These are phyloP conservation scores for Hibiscus tridactylites DNA, from an alignment of 345 rosid genomes.

Conservation along the genomic window DNA sequence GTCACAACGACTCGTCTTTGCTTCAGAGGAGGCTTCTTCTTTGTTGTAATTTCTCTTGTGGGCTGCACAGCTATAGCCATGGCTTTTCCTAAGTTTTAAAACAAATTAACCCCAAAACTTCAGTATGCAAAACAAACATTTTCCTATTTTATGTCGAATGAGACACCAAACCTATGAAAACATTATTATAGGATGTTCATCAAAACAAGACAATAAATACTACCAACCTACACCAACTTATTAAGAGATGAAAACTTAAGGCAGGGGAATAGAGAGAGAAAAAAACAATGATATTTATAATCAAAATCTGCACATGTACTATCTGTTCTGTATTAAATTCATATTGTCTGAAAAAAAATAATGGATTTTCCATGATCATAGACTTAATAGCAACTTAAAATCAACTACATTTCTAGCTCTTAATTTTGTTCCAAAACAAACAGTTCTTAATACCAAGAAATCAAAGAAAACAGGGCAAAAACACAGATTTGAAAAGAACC, in stretches of 20 bases:
- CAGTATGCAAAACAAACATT: not conserved
- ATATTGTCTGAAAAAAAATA: not conserved
- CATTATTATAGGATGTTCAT: not conserved
- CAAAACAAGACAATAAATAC: not conserved
- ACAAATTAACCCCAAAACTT: not conserved
- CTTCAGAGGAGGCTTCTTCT: conserved; percentile 57
- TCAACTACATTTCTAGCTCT: not conserved
- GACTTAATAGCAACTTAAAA: not conserved
- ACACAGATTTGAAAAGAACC: not conserved
- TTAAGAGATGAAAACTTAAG: not conserved
- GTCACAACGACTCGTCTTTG: conserved; percentile 90
- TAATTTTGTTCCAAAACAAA: not conserved
- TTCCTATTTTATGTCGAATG: not conserved
- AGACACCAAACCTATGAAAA: not conserved
- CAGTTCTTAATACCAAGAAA: not conserved
- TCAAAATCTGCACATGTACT: not conserved
- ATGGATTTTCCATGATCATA: not conserved
- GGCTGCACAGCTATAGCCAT: conserved; percentile 67
- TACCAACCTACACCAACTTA: conserved; percentile 5
- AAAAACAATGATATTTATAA: not conserved
- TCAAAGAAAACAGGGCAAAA: not conserved
- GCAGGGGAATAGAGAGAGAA: not conserved
- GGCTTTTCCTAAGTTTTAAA: conserved; percentile 37
- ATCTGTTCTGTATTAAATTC: not conserved
- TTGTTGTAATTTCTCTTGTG: conserved; percentile 36